Evolutionary conservation across 1,284 basidiomycete genomes (phyloP), one percentile per base, ranked within the genome.

Genomic region (Apiotrichum domesticum): DNA sequence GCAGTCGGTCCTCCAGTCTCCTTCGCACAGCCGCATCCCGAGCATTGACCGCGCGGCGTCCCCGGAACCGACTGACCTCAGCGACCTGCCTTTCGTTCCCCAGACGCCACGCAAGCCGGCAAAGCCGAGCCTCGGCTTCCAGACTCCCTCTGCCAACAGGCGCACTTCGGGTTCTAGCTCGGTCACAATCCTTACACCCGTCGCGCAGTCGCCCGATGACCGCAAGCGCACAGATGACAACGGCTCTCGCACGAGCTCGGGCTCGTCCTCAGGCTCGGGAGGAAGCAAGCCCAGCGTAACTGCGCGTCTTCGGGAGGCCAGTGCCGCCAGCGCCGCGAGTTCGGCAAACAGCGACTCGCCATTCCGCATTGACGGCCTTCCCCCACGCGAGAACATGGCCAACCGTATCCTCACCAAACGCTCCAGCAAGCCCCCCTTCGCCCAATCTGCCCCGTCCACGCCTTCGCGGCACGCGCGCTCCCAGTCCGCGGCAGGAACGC

Each of bases 101-200:
- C 63, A 67, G 63, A 75, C 73, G 10, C 73, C 73, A 2, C 57
- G 64, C 35, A 72, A 72, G 54, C 63, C 61, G 13, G 57, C 65
- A 13, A 67, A 68, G 52, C 73, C 71, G 3, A 56, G 58, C 33
- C 64, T 75, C 1, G 73, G 73, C 3, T 73, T 68, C 52, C 63
- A 69, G 21, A 75, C 73, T 1, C 73, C 73, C 0, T 64, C 65
- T 1, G 62, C 65, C 10, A 52, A 44, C n/a, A 57, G 66, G 3
- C 56, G 63, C 35, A 57, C 57, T 10, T 65, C 65, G 0, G 59
- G 56, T 4, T 56, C 57, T 5, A 63, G 59, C 41, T 57, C 65
- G 2, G 67, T 67, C 3, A 63, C 69, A 1, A 48, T 57, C 10
- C 59, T 70, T 4, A 60, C 63, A 0, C 61, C 66, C 3, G 63